Evolutionary conservation across 306 rosid genomes (phyloP).

Genomic region (Ziziphus jujuba): DNA sequence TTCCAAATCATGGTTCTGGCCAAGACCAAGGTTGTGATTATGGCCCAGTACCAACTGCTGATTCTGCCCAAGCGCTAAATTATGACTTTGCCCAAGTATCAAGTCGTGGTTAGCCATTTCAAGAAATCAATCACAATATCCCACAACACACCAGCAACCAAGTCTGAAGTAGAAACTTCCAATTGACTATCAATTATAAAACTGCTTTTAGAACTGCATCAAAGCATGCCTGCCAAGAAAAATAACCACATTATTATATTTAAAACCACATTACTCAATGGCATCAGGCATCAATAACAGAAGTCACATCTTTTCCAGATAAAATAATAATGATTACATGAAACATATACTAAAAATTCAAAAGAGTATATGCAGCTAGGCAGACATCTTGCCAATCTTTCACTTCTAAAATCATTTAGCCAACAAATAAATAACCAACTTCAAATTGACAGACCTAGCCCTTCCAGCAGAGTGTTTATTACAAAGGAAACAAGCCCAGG

Average conservation of each 20-base stretch:
- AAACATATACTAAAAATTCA: background rate
- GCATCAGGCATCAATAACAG: conserved; percentile 7
- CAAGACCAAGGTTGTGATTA: conserved; percentile 56
- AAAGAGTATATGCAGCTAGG: background rate
- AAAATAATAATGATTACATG: conserved; percentile 5
- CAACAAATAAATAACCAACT: background rate
- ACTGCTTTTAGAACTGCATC: conserved; percentile 11
- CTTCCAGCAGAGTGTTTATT: background rate
- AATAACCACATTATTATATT: conserved; percentile 18
- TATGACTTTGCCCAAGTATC: conserved; percentile 71
- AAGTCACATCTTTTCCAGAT: conserved; percentile 17
- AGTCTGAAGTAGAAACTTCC: conserved; percentile 25
- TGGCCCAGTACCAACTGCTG: conserved; percentile 63
- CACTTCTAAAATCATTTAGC: background rate
- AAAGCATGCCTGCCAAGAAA: conserved; percentile 42
- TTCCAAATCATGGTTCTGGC: conserved; percentile 60
- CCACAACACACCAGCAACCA: conserved; percentile 15
- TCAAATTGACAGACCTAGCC: background rate
- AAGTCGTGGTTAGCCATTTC: conserved; percentile 75
- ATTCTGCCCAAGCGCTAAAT: conserved; percentile 61
- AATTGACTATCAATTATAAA: conserved; percentile 21
- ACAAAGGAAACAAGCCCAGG: background rate
- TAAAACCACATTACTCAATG: conserved; percentile 17
- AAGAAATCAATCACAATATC: conserved; percentile 22
- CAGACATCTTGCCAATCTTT: background rate